These are phyloP conservation scores for Tetrahymena elliotti DNA, from an alignment of 73 alveolate species.

Conservation along the genomic window DNA sequence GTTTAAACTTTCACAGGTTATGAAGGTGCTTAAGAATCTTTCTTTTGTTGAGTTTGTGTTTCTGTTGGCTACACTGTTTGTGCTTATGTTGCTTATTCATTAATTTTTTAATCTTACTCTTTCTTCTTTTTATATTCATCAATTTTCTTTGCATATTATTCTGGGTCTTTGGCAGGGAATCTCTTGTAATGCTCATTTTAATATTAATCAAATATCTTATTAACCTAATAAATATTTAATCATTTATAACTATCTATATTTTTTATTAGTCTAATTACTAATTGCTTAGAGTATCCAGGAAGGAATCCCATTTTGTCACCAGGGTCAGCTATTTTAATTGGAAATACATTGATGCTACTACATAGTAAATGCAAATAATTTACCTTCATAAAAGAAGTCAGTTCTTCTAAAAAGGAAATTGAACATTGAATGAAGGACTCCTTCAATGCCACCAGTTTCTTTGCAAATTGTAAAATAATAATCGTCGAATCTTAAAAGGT, in stretches of 20 bases:
- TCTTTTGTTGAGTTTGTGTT: not conserved
- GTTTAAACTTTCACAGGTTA: conserved; percentile 40
- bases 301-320: conserved; percentile 98
- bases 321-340: conserved; percentile 78
- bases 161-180: conserved; percentile 80
- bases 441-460: conserved; percentile 44
- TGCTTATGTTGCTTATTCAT: not conserved
- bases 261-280: conserved; percentile 40
- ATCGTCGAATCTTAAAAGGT: conserved; percentile 28
- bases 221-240: conserved; percentile 36
- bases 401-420: conserved; percentile 92
- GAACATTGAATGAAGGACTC: conserved; percentile 29
- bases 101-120: conserved; percentile 47
- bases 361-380: not conserved
- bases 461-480: conserved; percentile 25
- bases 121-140: conserved; percentile 56
- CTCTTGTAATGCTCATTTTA: conserved; percentile 89
- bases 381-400: conserved; percentile 89
- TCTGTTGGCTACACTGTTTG: not conserved
- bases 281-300: conserved; percentile 88
- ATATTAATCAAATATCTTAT: conserved; percentile 74
- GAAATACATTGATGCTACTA: not conserved
- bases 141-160: conserved; percentile 63
- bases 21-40: not conserved
- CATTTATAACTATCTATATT: not conserved